Evolutionary conservation across 2,329 filamentous ascomycete genomes (phyloP), one percentile per base, ranked within the genome.

Genomic region (Fusarium marasasianum): DNA sequence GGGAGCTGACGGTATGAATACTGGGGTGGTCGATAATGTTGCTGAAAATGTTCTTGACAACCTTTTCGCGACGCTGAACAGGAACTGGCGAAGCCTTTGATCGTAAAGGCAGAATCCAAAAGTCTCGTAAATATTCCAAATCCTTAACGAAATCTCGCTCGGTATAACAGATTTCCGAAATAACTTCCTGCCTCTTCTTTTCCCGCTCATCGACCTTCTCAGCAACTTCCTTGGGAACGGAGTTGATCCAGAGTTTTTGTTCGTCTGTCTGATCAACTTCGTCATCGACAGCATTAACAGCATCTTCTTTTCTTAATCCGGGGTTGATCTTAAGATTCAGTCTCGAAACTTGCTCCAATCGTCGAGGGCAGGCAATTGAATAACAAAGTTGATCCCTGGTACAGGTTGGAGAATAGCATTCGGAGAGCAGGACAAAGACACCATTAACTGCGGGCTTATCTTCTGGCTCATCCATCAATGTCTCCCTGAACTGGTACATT

Each of bases 161-260:
- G 0, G 96, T 99, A 84, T 99, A 99, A 91, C 97, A 98, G 71
- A 98, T 92, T 82, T 99, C 96, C 11, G 96, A 98, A 69, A 99
- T 98, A 77, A 99, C 94, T 81, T 99, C 96, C 81, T 99, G 96
- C 50, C 96, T 91, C 86, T 98, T 98, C 91, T 98, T 97, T 83
- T 99, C 96, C 75, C 90, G 91, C 76, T 99, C 96, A 56, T 91
- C 91, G 37, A 98, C 92, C 79, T 92, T 94, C 77, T 98, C 95
- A 2, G 95, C 95, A 65, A 99, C 87, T 81, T 98, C 96, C 82
- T 98, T 96, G 2, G 95, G 94, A 41, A 99, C 96, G 20, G 95
- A 98, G 82, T 98, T 98, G 83, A 99, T 99, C 96, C 96, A 99
- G 43, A 99, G 89, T 83, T 98, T 98, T 85, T 98, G 96, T 82